These are phyloP conservation scores for Biancaea sappan DNA, from an alignment of 306 rosid genomes.

Conservation along the genomic window DNA sequence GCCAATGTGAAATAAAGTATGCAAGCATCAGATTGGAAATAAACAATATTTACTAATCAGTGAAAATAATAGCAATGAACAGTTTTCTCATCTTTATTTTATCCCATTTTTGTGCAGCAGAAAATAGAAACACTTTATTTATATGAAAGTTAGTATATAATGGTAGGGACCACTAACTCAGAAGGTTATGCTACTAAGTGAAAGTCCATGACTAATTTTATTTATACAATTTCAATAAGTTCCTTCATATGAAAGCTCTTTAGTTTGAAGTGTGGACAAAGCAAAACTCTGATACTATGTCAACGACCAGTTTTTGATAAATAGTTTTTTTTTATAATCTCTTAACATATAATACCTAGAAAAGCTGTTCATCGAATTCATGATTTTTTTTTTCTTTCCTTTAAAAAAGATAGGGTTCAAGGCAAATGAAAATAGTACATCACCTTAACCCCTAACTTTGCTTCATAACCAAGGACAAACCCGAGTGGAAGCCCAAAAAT, in stretches of 20 bases:
- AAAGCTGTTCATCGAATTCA: neutral
- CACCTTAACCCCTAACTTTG: constrained; percentile 71
- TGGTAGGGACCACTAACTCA: neutral
- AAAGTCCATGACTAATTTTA: too few relatives aligned
- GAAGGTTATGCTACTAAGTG: neutral
- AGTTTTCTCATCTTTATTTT: neutral
- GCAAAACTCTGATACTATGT: neutral
- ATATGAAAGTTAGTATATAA: neutral
- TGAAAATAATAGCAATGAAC: neutral
- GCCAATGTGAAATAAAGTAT: neutral
- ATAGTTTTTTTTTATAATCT: neutral
- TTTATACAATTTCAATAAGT: neutral
- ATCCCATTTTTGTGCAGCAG: neutral
- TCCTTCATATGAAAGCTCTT: neutral
- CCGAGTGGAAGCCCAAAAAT: constrained; percentile 83
- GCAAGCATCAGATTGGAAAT: neutral
- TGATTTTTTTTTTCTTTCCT: neutral
- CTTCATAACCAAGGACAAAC: constrained; percentile 62
- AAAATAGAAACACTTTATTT: neutral
- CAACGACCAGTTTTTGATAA: too few relatives aligned
- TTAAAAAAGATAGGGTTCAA: neutral
- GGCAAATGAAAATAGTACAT: neutral
- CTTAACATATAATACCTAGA: too few relatives aligned
- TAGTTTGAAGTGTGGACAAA: neutral
- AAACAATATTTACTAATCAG: constrained; percentile 6